These are phyloP conservation scores for Annulohypoxylon bovei DNA, from an alignment of 495 filamentous ascomycete species.

Conservation along the genomic window DNA sequence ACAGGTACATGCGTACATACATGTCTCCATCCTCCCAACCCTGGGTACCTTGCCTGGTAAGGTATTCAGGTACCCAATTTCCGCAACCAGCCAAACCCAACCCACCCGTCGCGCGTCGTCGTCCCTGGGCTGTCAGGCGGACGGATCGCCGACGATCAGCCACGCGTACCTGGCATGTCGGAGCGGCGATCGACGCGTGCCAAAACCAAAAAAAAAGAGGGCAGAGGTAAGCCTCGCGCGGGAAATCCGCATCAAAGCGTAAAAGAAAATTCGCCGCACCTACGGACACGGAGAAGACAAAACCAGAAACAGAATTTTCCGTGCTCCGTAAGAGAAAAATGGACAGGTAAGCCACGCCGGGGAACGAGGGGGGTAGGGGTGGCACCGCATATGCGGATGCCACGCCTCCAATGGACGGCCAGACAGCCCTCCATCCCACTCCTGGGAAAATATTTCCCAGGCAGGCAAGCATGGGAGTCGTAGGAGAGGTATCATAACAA, in stretches of 20 bases:
- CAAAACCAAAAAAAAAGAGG: neutral
- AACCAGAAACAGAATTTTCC: neutral
- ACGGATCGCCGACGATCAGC: constrained; percentile 24
- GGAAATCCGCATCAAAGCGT: constrained; percentile 26
- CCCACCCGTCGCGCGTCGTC: constrained; percentile 26
- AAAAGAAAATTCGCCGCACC: neutral
- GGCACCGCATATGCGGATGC: constrained; percentile 30
- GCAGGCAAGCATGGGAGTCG: neutral
- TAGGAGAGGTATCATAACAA: too few relatives aligned
- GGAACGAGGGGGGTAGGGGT: constrained; percentile 15
- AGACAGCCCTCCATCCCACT: neutral
- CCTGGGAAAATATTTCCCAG: neutral
- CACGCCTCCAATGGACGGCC: constrained; percentile 14
- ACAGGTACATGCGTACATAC: neutral
- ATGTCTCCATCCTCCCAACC: neutral
- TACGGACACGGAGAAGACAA: constrained; percentile 1
- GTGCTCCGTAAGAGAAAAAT: neutral
- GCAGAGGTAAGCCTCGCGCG: constrained; percentile 23
- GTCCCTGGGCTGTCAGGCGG: neutral
- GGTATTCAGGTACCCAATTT: constrained; percentile 8
- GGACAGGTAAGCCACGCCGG: constrained; percentile 18
- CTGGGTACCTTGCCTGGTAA: neutral
- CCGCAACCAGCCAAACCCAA: constrained; percentile 21
- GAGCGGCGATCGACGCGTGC: constrained; percentile 9
- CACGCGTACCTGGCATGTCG: constrained; percentile 19